Base-by-base conservation (phyloP, 2,329 filamentous ascomycete genomes). In the Aurifilum marmelostoma region DNA sequence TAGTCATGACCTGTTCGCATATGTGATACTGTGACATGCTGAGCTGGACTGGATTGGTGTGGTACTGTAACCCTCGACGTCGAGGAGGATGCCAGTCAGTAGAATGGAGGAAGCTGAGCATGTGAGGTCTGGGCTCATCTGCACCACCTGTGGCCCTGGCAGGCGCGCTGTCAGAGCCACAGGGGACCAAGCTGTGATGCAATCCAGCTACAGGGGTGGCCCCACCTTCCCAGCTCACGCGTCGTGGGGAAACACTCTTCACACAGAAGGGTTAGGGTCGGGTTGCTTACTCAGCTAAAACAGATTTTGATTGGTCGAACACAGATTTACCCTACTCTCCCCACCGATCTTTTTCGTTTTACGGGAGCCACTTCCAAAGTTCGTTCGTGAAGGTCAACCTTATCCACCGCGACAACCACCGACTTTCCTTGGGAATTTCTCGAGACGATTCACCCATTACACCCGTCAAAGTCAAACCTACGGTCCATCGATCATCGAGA, bases 391-490 rank as follows among this genome's bases (percentile, higher is more conserved):
- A 54, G 52, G 61, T 41, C 69, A 65, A 43, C n/a, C 34, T 43
- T 43, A 60, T 68, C 73, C 41, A 65, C 63, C 61, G 61, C 67
- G 47, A 70, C 68, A 47, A 69, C 67, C 56, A 64, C 29, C 61
- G 61, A 63, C 67, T 65, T 71, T 68, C 75, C 74, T 77, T 76
- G 63, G 66, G 62, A 65, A n/a, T 34, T 34, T 64, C 61, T 59
- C 52, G 37, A 66, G 32, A 43, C 43, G 67, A 69, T 63, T 61
- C 27, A 65, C 21, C 47, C 75, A 79, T 71, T 6, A 34, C 34
- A 63, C 16, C 74, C 74, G 72, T 74, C 75, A 76, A n/a, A 76
- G 71, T 75, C 73, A 72, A 75, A 74, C 73, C 74, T 65, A 73
- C 71, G 71, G 73, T 73, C 72, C 75, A 78, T 63, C 69, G 67